Percentiles rank a stretch among this genome's conserved stretches.
Conservation (phyloP, 2,329 filamentous ascomycete species). For the Fusarium temperatum region DNA sequence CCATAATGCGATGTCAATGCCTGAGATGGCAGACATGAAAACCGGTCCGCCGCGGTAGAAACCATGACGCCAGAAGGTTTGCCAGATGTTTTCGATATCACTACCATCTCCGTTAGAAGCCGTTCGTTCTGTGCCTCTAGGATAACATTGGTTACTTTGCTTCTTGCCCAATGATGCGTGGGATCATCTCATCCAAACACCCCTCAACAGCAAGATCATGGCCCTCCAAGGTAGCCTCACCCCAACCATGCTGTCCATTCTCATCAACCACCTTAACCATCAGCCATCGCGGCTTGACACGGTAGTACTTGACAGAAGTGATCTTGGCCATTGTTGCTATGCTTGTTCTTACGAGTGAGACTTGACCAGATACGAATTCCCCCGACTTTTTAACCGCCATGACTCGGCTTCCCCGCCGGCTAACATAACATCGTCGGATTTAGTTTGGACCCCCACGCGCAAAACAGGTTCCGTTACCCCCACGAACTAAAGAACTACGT, state of each 20-base stretch:
- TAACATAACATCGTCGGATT: neutral
- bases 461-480: neutral
- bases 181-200: constrained; percentile 72
- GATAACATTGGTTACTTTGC: constrained; percentile 64
- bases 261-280: constrained; percentile 81
- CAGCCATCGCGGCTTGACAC: constrained; percentile 78
- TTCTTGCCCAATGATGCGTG: constrained; percentile 71
- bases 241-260: constrained; percentile 73
- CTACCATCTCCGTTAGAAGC: constrained; percentile 48
- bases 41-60: constrained; percentile 84
- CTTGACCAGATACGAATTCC: neutral
- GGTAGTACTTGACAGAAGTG: constrained; percentile 72
- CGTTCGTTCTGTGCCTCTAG: accelerated
- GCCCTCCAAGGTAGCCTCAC: constrained; percentile 77
- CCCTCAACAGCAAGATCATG: constrained; percentile 80
- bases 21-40: constrained; percentile 81
- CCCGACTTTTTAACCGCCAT: neutral
- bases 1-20: constrained; percentile 83
- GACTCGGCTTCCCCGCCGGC: neutral
- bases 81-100: constrained; percentile 85
- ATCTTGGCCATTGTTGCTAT: constrained; percentile 45
- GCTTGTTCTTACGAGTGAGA: too few species aligned
- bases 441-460: constrained; percentile 1
- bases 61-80: constrained; percentile 72
- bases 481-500: neutral